Evolutionary conservation across 2,329 filamentous ascomycete genomes (phyloP).

Genomic region (Aureobasidium subglaciale): DNA sequence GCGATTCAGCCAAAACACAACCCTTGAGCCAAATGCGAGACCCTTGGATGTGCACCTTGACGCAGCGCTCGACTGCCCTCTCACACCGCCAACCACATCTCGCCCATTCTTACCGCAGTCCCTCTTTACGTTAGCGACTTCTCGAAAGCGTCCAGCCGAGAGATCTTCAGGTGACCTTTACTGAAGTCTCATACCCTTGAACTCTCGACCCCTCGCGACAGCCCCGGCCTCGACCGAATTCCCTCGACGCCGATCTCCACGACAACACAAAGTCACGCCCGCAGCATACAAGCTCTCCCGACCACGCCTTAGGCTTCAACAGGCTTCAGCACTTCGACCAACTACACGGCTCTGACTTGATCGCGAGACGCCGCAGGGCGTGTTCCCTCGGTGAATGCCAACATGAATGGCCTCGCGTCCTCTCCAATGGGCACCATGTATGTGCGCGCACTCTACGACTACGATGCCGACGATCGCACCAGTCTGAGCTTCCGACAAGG

Average conservation of each 20-base stretch:
- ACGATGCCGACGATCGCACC: constrained; percentile 93
- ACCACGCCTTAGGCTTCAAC: neutral
- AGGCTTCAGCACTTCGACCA: neutral
- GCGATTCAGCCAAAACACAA: constrained; percentile 3
- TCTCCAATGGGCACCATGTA: constrained; percentile 60
- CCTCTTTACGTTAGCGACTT: neutral
- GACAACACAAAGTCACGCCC: neutral
- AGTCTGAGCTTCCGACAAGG: constrained; percentile 95
- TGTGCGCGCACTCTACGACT: constrained; percentile 93
- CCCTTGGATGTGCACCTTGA: neutral
- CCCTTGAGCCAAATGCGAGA: neutral
- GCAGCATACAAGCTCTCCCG: neutral
- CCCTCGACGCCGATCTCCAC: constrained; percentile 8
- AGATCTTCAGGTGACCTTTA: neutral
- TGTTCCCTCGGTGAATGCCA: constrained; percentile 17
- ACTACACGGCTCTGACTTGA: neutral
- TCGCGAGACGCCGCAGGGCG: constrained; percentile 7
- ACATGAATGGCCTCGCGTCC: constrained; percentile 46
- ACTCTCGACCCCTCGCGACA: constrained; percentile 5
- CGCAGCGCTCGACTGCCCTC: neutral
- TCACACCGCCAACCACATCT: neutral
- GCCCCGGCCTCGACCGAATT: constrained; percentile 8
- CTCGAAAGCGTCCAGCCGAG: neutral
- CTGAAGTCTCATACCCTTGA: neutral
- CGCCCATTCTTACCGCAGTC: constrained; percentile 9